Evolutionary conservation across 352 stramenopile species (phyloP).

Genomic region (Globisporangium uncinulatum): DNA sequence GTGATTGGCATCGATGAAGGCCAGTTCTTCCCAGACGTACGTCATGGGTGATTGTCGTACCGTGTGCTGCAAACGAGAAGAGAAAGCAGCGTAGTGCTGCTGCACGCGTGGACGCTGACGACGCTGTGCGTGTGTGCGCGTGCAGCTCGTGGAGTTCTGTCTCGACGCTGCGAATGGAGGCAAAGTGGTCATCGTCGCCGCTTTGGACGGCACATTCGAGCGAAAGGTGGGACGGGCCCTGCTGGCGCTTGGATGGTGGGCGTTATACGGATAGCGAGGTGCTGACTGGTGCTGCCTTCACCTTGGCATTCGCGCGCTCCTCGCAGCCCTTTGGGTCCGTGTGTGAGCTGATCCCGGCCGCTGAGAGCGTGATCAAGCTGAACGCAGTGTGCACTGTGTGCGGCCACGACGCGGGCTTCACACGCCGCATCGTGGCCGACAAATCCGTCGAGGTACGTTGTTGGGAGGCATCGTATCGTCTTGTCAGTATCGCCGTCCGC

Average conservation of each 20-base stretch:
- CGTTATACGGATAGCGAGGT: no score
- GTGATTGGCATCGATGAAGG: constrained; percentile 86
- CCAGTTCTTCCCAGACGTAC: constrained; percentile 81
- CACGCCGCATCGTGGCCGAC: constrained; percentile 60
- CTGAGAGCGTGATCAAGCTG: constrained; percentile 79
- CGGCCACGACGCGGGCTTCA: constrained; percentile 76
- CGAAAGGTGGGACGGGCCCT: constrained; percentile 30
- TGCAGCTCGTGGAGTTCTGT: constrained; percentile 69
- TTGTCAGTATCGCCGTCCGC: background rate
- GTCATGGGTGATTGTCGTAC: constrained; percentile 2
- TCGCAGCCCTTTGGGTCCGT: constrained; percentile 64
- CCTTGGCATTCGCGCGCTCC: background rate
- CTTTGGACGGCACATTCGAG: constrained; percentile 73
- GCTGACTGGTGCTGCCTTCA: background rate
- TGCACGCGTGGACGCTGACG: background rate
- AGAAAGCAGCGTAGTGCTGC: background rate
- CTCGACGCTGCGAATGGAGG: constrained; percentile 58
- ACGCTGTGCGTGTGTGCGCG: constrained; percentile 1
- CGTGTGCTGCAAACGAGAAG: no score
- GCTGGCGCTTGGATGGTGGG: no score
- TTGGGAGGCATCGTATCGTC: background rate
- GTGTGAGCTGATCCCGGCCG: constrained; percentile 60
- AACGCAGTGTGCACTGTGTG: constrained; percentile 82
- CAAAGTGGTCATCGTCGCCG: constrained; percentile 77
- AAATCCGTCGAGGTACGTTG: constrained; percentile 55